Conservation (phyloP, 176 grass and related monocot genomes). For the Aechmea fasciata region DNA sequence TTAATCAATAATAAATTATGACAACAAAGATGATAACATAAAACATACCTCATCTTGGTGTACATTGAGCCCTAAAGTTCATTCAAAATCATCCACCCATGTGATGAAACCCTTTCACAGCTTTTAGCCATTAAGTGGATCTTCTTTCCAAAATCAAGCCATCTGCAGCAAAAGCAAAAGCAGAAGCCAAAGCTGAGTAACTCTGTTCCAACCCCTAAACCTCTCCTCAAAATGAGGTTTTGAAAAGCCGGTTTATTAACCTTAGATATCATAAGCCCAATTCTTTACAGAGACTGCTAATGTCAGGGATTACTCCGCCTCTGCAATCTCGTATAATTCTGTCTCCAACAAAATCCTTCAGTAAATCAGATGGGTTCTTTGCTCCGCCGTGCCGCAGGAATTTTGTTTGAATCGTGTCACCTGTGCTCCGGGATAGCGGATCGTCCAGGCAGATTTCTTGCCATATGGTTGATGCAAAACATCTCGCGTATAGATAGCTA, state of each 20-base stretch:
- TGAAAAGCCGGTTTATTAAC: neutral
- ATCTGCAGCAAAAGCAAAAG: no score
- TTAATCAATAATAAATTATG: no score
- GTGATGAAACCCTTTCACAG: no score
- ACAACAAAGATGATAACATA: no score
- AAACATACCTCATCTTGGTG: no score
- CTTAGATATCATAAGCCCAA: conserved; percentile 37
- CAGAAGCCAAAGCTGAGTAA: neutral
- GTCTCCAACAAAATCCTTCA: conserved; percentile 63
- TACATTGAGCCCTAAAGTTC: no score
- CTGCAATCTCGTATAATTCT: conserved; percentile 46
- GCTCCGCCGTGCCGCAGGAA: conserved; percentile 58
- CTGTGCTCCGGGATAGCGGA: conserved; percentile 56
- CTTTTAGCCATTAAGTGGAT: neutral
- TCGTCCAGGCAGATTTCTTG: conserved; percentile 64
- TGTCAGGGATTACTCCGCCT: conserved; percentile 60
- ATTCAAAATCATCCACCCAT: no score
- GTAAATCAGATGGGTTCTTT: conserved; percentile 55
- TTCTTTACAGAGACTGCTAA: conserved; percentile 49
- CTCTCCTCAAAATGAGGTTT: neutral
- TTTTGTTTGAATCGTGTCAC: conserved; percentile 40
- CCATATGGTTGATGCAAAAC: conserved; percentile 89
- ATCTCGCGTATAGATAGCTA: conserved; percentile 89
- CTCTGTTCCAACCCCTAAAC: neutral
- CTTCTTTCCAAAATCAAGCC: neutral